A percentile compares a stretch with the other conserved stretches of the same genome.
Evolutionary conservation across 495 filamentous ascomycete species (phyloP).

Genomic region (Copromyces sp.): DNA sequence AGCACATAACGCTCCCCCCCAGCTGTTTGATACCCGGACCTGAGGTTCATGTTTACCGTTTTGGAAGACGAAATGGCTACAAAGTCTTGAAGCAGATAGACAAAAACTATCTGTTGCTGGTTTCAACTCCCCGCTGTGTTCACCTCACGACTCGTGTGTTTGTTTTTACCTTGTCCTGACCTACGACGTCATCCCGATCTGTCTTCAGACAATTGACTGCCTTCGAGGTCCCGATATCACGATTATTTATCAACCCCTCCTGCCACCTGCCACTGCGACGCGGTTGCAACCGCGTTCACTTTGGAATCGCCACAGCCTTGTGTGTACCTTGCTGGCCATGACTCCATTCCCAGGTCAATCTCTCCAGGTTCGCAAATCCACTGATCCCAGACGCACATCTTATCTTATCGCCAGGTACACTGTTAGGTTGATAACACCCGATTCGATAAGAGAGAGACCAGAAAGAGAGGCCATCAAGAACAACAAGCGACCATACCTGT

Average conservation of each 20-base stretch:
- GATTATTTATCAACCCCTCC: not conserved
- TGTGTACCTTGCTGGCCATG: not conserved
- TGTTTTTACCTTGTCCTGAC: not conserved
- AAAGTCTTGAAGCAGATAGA: not conserved
- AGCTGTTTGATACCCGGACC: not conserved
- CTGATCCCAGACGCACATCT: not conserved
- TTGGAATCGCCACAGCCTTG: not conserved
- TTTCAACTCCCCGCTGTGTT: not conserved
- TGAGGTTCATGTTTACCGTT: not conserved
- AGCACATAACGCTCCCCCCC: not conserved
- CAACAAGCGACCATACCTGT: too few relatives aligned
- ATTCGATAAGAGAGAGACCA: too few relatives aligned
- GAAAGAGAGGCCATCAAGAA: too few relatives aligned
- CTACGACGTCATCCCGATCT: not conserved
- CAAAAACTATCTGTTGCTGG: not conserved
- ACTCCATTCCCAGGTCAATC: not conserved
- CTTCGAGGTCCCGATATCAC: not conserved
- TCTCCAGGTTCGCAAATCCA: not conserved
- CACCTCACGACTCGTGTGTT: not conserved
- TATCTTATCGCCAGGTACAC: not conserved
- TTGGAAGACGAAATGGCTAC: not conserved
- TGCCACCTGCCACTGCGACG: not conserved
- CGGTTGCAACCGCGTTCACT: not conserved
- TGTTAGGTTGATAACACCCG: too few relatives aligned
- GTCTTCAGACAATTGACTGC: not conserved